Conservation (phyloP, 2,329 filamentous ascomycete genomes). For the Ramichloridium luteum region DNA sequence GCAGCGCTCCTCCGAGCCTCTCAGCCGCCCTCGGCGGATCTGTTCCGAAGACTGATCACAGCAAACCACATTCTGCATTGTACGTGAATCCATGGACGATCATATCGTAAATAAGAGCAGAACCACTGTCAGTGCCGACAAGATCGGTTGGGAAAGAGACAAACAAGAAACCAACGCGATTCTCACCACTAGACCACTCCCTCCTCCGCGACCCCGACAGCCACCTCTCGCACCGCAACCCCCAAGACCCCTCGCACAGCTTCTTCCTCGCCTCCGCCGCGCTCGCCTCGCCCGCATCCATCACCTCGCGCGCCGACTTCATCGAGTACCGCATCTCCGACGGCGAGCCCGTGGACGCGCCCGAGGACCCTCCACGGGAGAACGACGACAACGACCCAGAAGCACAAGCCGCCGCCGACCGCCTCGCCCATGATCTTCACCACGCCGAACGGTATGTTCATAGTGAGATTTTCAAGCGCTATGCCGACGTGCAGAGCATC, state of each 20-base stretch:
- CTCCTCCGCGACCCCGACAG: constrained; percentile 24
- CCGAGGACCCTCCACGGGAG: constrained; percentile 26
- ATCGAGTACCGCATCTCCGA: constrained; percentile 34
- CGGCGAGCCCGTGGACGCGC: constrained; percentile 21
- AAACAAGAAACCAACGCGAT: no score
- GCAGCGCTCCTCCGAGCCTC: constrained; percentile 20
- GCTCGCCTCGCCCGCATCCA: constrained; percentile 33
- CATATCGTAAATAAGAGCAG: no score
- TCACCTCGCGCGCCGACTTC: constrained; percentile 30
- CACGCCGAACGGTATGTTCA: constrained; percentile 36
- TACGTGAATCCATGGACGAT: no score
- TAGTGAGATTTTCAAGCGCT: constrained; percentile 33
- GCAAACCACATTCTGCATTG: constrained; percentile 28
- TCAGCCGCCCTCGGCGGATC: constrained; percentile 14
- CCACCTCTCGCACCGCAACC: constrained; percentile 26
- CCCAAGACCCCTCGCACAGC: constrained; percentile 25
- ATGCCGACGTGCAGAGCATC: constrained; percentile 31
- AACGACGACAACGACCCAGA: no score
- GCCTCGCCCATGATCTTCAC: no score
- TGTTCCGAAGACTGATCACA: constrained; percentile 25
- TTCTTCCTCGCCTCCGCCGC: constrained; percentile 36
- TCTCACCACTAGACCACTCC: no score
- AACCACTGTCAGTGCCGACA: no score
- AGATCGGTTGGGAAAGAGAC: no score
- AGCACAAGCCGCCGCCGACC: no score